These are phyloP conservation scores for Clonostachys rosea DNA, from an alignment of 2,329 filamentous ascomycete species.

Conservation along the genomic window DNA sequence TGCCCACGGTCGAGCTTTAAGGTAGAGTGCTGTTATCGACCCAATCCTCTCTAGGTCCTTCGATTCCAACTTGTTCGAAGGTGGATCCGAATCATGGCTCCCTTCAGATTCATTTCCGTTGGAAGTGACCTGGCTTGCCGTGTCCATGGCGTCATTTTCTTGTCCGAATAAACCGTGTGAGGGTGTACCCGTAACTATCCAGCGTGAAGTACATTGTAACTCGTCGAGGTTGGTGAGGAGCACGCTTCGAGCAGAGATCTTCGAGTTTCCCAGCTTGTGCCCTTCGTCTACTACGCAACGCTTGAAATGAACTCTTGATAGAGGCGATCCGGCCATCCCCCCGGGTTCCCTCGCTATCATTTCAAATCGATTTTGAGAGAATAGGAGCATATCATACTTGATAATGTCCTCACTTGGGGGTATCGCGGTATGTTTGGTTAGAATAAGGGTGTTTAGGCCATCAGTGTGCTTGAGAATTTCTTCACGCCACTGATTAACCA, in stretches of 20 bases:
- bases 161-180: constrained; percentile 73
- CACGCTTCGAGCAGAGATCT: constrained; percentile 47
- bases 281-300: constrained; percentile 91
- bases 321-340: constrained; percentile 42
- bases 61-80: constrained; percentile 43
- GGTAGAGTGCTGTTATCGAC: constrained; percentile 62
- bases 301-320: constrained; percentile 76
- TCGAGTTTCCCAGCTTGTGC: constrained; percentile 72
- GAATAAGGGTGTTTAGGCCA: constrained; percentile 58
- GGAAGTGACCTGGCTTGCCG: neutral
- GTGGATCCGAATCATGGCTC: constrained; percentile 11
- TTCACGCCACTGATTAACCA: constrained; percentile 77
- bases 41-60: constrained; percentile 65
- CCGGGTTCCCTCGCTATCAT: constrained; percentile 33
- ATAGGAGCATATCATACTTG: constrained; percentile 71
- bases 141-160: neutral
- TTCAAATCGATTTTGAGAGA: constrained; percentile 72
- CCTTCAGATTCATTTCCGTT: constrained; percentile 8
- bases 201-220: constrained; percentile 66
- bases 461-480: constrained; percentile 77
- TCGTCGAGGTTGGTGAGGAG: constrained; percentile 45
- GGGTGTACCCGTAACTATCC: constrained; percentile 90
- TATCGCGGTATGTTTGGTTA: constrained; percentile 50
- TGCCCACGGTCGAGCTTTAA: constrained; percentile 76
- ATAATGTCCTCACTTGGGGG: constrained; percentile 56